Evolutionary conservation across 495 filamentous ascomycete species (phyloP).

Genomic region (Xylaria bambusicola): DNA sequence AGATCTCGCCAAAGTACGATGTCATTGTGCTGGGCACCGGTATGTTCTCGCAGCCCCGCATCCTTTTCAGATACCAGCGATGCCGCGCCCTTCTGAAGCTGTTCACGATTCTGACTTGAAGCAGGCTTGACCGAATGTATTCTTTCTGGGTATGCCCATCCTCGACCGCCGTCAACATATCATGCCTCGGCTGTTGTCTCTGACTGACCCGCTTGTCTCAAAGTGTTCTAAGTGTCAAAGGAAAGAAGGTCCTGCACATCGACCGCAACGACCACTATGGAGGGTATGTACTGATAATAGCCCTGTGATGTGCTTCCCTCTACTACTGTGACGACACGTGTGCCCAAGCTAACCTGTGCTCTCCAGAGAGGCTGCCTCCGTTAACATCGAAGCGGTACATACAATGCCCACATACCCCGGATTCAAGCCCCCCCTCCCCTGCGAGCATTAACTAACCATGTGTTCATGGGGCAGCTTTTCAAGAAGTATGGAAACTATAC

Average conservation of each 20-base stretch:
- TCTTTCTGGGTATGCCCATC: constrained; percentile 76
- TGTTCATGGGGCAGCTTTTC: constrained; percentile 66
- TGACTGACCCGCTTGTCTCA: constrained; percentile 18
- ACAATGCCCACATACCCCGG: constrained; percentile 20
- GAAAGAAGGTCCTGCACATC: constrained; percentile 98
- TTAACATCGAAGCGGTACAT: constrained; percentile 88
- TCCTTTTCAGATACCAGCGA: constrained; percentile 31
- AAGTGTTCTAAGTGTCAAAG: constrained; percentile 96
- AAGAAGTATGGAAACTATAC: constrained; percentile 87
- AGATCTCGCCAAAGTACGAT: constrained; percentile 96
- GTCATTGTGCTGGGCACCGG: constrained; percentile 97
- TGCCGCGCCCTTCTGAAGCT: constrained; percentile 23
- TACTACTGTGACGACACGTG: too few relatives aligned
- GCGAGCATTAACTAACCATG: constrained; percentile 29
- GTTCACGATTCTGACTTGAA: constrained; percentile 8
- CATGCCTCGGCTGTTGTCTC: background rate
- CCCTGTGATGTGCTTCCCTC: constrained; percentile 5
- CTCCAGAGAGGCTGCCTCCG: constrained; percentile 83
- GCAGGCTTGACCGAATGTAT: constrained; percentile 97
- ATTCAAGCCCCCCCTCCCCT: background rate
- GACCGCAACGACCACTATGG: constrained; percentile 99
- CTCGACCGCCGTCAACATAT: constrained; percentile 15
- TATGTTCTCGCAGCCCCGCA: constrained; percentile 52
- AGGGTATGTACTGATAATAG: constrained; percentile 63
- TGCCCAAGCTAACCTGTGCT: constrained; percentile 28